Base-by-base conservation (phyloP, 495 filamentous ascomycete genomes). In the Staphylotrichum longicolle region DNA sequence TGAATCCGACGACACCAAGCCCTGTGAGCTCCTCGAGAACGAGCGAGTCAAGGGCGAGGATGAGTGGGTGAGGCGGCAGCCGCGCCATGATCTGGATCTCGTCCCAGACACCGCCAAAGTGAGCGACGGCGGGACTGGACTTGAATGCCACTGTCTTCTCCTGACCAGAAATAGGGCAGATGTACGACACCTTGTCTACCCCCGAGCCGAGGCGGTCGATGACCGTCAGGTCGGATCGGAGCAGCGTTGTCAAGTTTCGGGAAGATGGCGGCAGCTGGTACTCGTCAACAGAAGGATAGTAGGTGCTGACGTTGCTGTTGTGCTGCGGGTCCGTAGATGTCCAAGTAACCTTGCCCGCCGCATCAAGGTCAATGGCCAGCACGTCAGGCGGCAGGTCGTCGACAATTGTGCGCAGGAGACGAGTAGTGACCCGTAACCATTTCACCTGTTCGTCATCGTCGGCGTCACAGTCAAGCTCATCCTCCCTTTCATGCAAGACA, bases 1-100 rank as follows among this genome's bases (percentile, higher is more conserved):
- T 79, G 62, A 79, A 78, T 42, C 77, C 74, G 54, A 78, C 66
- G 3, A 79, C 68, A 4, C 66, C 61, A 66, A 63, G 67, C 39
- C 63, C 62, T 8, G 65, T 68, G 12, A 68, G 3, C 50, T 68
- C 65, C 20, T 79, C 72, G 20, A 79, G 63, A 27, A 79, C 67
- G 57, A 79, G 54, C 7, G 64, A 64, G 64, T 77, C 72, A 54
- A 77, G 63, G 20, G 69, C 68, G 34, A 75, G 53, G 54, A 77
- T 65, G 68, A 74, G 72, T 7, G 67, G 70, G 6, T 52, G 66
- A 72, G 70, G 11, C 7, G 51, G 35, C 7, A 54, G 15, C 32
- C 7, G 30, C 41, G 42, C 41, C n/a, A 57, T 8, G 32, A 57
- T 47, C 54, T 57, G 54, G 32, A 57, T 57, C 44, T 57, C 54